Conservation (phyloP, 2,329 filamentous ascomycete genomes). For the Fusarium sulawesiense region DNA sequence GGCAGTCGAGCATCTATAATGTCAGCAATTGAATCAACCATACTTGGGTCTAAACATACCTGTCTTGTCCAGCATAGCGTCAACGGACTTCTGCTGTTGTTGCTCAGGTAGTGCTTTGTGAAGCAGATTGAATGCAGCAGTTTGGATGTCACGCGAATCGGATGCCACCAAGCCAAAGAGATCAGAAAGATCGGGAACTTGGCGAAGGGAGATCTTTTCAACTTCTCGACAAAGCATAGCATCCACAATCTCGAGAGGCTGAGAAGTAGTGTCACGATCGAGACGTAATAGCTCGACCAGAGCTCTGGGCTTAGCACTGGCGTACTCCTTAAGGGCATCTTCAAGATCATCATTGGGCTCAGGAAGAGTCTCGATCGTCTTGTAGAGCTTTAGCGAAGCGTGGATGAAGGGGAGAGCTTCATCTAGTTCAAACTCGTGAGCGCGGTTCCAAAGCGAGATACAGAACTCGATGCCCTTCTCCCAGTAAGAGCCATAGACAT, state of each 20-base stretch:
- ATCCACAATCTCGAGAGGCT: slow-evolving; percentile 81
- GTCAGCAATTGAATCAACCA: background rate
- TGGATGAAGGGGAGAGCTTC: slow-evolving; percentile 72
- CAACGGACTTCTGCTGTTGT: slow-evolving; percentile 86
- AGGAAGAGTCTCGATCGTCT: slow-evolving; percentile 69
- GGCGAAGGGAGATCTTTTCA: slow-evolving; percentile 69
- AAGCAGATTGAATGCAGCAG: slow-evolving; percentile 82
- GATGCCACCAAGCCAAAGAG: slow-evolving; percentile 82
- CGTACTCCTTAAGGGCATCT: slow-evolving; percentile 75
- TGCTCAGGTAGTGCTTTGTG: slow-evolving; percentile 80
- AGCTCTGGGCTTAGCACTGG: slow-evolving; percentile 65
- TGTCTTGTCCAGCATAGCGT: slow-evolving; percentile 77
- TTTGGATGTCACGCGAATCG: slow-evolving; percentile 79
- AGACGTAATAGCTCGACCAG: slow-evolving; percentile 73
- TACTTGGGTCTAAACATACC: slow-evolving; percentile 47
- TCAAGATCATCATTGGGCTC: slow-evolving; percentile 88
- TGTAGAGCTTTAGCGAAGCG: slow-evolving; percentile 77
- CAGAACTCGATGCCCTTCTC: slow-evolving; percentile 71
- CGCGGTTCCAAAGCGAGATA: slow-evolving; percentile 66
- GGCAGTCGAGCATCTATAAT: slow-evolving; percentile 75
- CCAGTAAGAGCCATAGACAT: slow-evolving; percentile 93
- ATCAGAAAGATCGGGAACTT: slow-evolving; percentile 72
- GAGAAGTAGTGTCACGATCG: slow-evolving; percentile 59
- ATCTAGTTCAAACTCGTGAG: slow-evolving; percentile 56
- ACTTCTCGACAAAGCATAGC: slow-evolving; percentile 77